Conservation (phyloP, 78 protist species). For the Planoprotostelium fungivorum region DNA sequence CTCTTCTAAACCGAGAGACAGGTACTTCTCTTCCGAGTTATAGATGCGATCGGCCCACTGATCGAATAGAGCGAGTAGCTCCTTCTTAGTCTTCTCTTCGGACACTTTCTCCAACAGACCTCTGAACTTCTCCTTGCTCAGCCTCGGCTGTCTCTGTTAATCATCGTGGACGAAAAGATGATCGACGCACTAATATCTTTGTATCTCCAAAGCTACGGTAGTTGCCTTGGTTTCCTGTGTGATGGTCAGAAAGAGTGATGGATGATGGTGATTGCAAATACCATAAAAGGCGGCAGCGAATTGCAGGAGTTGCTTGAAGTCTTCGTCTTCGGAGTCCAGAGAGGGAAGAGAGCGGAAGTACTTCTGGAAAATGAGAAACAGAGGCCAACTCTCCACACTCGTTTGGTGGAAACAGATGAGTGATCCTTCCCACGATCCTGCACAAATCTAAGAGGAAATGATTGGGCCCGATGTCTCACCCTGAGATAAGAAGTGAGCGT, state of each 20-base stretch:
- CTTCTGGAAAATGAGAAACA: constrained; percentile 44
- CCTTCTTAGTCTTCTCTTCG: not conserved
- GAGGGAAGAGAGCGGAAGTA: constrained; percentile 9
- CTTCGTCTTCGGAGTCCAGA: not conserved
- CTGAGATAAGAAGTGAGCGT: constrained; percentile 46
- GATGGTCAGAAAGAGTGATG: constrained; percentile 17
- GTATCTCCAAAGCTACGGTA: constrained; percentile 77
- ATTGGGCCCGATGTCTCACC: constrained; percentile 13
- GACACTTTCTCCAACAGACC: not conserved
- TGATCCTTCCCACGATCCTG: constrained; percentile 50
- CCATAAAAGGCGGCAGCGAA: not conserved
- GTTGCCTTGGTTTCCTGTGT: constrained; percentile 80
- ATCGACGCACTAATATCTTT: constrained; percentile 41
- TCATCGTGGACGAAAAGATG: not conserved
- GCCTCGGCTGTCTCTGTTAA: not conserved
- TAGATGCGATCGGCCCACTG: not conserved
- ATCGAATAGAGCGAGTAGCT: constrained; percentile 9
- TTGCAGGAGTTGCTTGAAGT: not conserved
- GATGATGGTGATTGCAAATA: too few relatives aligned
- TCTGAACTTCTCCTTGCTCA: not conserved
- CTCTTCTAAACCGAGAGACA: not conserved
- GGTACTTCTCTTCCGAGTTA: not conserved
- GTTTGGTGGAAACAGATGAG: constrained; percentile 59
- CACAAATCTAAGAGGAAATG: not conserved
- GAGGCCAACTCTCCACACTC: constrained; percentile 33